phyloP scores from a whole-genome alignment of 148 eudicot species.

The Polygonum maritimum region DNA sequence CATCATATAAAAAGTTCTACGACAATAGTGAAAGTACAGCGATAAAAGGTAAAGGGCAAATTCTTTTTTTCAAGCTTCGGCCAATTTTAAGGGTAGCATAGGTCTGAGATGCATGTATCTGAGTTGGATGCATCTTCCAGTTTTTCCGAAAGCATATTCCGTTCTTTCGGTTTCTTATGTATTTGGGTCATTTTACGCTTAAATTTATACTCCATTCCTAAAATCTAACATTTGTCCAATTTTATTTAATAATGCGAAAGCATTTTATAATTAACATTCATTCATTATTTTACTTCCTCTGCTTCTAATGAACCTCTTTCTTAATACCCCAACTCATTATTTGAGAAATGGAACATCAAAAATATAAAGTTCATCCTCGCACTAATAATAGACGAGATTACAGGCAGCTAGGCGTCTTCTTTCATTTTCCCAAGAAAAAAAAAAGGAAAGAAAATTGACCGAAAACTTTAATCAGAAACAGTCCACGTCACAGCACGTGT shows the following conservation, averaged over 20 bases:
- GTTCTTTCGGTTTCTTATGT: neutral
- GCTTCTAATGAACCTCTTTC: too few relatives aligned
- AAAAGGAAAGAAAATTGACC: neutral
- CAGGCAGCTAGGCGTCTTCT: neutral
- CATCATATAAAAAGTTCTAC: too few relatives aligned
- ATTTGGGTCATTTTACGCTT: neutral
- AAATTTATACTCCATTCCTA: too few relatives aligned
- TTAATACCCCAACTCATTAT: too few relatives aligned
- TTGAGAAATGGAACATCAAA: too few relatives aligned
- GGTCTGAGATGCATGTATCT: neutral
- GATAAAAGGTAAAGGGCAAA: neutral
- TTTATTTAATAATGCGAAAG: too few relatives aligned
- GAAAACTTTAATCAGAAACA: neutral
- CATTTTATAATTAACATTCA: too few relatives aligned
- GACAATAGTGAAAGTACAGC: neutral
- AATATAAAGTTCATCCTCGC: too few relatives aligned
- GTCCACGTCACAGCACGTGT: constrained; percentile 2
- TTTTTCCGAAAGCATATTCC: neutral
- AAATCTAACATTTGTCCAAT: too few relatives aligned
- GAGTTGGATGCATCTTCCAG: neutral
- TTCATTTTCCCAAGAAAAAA: neutral
- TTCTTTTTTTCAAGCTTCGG: neutral
- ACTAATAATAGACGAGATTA: too few relatives aligned
- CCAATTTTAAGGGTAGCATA: neutral
- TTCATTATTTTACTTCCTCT: too few relatives aligned